A percentile compares a stretch with the other conserved stretches of the same genome.
Conservation (phyloP, 1,284 basidiomycete genomes). For the Leccinum pallidistipes region DNA sequence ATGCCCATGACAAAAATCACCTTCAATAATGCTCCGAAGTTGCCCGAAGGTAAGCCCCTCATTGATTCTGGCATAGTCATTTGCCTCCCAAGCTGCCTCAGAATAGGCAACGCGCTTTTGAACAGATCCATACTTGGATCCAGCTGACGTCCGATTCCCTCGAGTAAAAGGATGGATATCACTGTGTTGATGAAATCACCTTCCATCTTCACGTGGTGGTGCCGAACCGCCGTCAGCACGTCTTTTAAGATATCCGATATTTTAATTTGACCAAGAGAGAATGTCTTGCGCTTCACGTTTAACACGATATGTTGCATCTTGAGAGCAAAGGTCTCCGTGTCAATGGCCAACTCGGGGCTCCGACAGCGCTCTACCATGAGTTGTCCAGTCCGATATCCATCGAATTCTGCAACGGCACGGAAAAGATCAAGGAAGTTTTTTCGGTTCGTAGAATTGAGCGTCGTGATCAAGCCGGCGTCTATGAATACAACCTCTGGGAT, state of each 20-base stretch:
- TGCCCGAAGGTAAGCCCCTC: constrained; percentile 60
- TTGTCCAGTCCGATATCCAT: constrained; percentile 92
- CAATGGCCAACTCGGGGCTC: constrained; percentile 88
- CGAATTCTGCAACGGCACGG: constrained; percentile 92
- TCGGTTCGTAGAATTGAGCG: constrained; percentile 79
- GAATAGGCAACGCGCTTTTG: constrained; percentile 88
- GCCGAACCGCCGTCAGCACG: constrained; percentile 84
- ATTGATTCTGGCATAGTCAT: constrained; percentile 81
- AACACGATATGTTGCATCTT: constrained; percentile 97
- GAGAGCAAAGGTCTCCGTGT: constrained; percentile 93
- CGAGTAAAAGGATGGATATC: constrained; percentile 89
- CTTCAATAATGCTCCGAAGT: constrained; percentile 85
- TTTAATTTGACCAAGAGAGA: constrained; percentile 93
- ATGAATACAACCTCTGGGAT: constrained; percentile 95
- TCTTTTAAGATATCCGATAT: constrained; percentile 92
- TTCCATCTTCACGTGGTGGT: constrained; percentile 98
- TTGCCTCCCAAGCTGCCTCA: constrained; percentile 85
- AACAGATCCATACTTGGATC: constrained; percentile 94
- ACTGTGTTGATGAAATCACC: constrained; percentile 99
- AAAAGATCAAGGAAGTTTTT: constrained; percentile 97
- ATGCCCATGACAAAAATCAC: constrained; percentile 39
- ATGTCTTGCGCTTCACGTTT: constrained; percentile 94
- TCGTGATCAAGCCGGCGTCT: constrained; percentile 93
- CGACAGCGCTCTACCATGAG: constrained; percentile 97
- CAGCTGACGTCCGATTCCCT: constrained; percentile 94